These are phyloP conservation scores for Raffaelea ambrosiae DNA, from an alignment of 2,329 filamentous ascomycete species.

Conservation along the genomic window DNA sequence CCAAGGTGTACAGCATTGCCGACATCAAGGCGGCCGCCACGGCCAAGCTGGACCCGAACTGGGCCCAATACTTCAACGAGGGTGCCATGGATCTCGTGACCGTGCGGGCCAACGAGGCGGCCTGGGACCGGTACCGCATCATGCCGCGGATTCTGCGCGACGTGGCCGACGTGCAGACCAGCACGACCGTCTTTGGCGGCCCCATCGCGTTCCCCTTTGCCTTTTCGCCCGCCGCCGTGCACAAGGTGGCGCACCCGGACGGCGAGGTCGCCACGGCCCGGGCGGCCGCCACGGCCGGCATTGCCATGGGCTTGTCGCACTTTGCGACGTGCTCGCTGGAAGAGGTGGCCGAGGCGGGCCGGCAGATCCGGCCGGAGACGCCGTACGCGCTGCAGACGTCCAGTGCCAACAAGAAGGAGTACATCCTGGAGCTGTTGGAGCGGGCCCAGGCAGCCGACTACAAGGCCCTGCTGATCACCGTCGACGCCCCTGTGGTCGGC, in stretches of 20 bases:
- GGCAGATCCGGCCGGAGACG: slow-evolving; percentile 18
- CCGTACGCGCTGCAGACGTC: slow-evolving; percentile 24
- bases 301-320: slow-evolving; percentile 38
- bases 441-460: slow-evolving; percentile 6
- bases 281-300: slow-evolving; percentile 31
- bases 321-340: slow-evolving; percentile 36
- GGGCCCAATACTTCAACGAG: too few species aligned
- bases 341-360: slow-evolving; percentile 30
- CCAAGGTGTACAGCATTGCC: too few species aligned
- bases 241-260: slow-evolving; percentile 41
- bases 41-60: too few species aligned
- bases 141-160: slow-evolving; percentile 24
- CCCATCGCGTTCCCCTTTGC: slow-evolving; percentile 36
- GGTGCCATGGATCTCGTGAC: too few species aligned
- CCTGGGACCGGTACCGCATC: slow-evolving; percentile 1
- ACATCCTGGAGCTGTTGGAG: too few species aligned
- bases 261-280: slow-evolving; percentile 41
- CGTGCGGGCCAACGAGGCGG: too few species aligned
- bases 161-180: slow-evolving; percentile 15
- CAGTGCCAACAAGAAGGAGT: too few species aligned
- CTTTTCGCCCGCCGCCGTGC: slow-evolving; percentile 44
- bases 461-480: slow-evolving; percentile 37
- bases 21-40: too few species aligned
- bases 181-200: slow-evolving; percentile 16
- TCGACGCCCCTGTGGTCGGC: slow-evolving; percentile 38